Evolutionary conservation across 2,329 filamentous ascomycete species (phyloP), one percentile per base, ranked within the genome.

Genomic region (Plectosphaerella plurivora): DNA sequence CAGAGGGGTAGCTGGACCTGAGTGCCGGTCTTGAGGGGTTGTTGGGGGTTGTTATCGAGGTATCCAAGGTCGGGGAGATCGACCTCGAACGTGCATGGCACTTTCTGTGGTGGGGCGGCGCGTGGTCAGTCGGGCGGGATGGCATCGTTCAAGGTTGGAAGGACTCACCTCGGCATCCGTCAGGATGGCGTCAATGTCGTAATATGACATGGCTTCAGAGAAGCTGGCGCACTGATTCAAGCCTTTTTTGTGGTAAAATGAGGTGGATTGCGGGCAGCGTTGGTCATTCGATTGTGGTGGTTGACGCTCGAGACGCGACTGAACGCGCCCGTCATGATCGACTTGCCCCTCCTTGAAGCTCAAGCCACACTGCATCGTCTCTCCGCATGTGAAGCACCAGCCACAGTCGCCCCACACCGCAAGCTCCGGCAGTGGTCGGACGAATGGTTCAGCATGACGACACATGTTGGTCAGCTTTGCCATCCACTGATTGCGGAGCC

Each of bases 51-150:
- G 63, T 91, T 91, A 71, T 96, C 91, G 54, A 99, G 80, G 68
- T 96, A 91, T 60, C 92, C 92, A 45, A 97, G 82, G 52, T 89
- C 86, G 18, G 91, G 88, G 33, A 96, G 86, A 54, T 93, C 88
- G 64, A 97, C 82, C 65, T 96, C 89, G 72, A 97, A 97, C 49
- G 89, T 95, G 75, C 92, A 96, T 41, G 94, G 93, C 33, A 97
- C 83, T 88, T 97, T 97, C 86, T 96, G 24, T 10, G 9, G 14
- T 33, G 24, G n/a, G 47, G 25, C 15, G 45, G 12, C 15, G 15
- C 15, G 39, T 16, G 39, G 41, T 46, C 45, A 44, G 41, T 12
- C n/a, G 22, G 11, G 37, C 5, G 10, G 15, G 22, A 4, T 10
- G 25, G 14, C 15, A 5, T 18, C n/a, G 10, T 20, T 6, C 36